Conservation (phyloP, 371 early-diverging fungal genomes). For the Mucor indicus region DNA sequence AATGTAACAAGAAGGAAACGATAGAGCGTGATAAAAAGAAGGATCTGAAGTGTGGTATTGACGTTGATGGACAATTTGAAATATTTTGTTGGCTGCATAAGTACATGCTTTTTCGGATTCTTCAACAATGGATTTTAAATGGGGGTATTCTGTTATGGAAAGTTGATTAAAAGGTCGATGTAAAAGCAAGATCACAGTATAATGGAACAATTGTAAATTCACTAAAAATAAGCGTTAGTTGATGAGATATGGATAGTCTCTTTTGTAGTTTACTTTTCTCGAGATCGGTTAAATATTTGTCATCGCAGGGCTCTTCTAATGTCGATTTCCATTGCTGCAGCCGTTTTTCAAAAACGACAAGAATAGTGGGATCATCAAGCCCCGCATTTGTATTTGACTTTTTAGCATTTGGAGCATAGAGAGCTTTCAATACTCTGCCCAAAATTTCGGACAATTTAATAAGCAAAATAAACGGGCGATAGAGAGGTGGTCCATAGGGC, state of each 20-base stretch:
- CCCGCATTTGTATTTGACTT: conserved; percentile 35
- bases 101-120: conserved; percentile 32
- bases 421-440: conserved; percentile 38
- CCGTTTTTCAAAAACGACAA: conserved; percentile 42
- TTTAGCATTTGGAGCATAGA: conserved; percentile 47
- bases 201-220: conserved; percentile 50
- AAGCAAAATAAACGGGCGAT: conserved; percentile 29
- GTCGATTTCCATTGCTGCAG: conserved; percentile 35
- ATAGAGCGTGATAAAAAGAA: conserved; percentile 26
- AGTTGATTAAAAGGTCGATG: conserved; percentile 54
- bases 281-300: conserved; percentile 17
- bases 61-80: conserved; percentile 23
- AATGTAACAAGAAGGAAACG: conserved; percentile 43
- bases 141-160: background rate
- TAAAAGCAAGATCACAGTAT: conserved; percentile 48
- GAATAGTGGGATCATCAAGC: conserved; percentile 42
- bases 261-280: conserved; percentile 38
- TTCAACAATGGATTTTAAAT: conserved; percentile 11
- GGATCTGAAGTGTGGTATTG: conserved; percentile 19
- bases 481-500: conserved; percentile 13
- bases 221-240: conserved; percentile 13
- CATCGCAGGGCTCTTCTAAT: conserved; percentile 21
- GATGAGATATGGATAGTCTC: conserved; percentile 6
- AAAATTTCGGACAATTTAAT: conserved; percentile 46
- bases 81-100: conserved; percentile 30